Evolutionary conservation across 331 rosid species (phyloP).

Genomic region (Quercus lobata): DNA sequence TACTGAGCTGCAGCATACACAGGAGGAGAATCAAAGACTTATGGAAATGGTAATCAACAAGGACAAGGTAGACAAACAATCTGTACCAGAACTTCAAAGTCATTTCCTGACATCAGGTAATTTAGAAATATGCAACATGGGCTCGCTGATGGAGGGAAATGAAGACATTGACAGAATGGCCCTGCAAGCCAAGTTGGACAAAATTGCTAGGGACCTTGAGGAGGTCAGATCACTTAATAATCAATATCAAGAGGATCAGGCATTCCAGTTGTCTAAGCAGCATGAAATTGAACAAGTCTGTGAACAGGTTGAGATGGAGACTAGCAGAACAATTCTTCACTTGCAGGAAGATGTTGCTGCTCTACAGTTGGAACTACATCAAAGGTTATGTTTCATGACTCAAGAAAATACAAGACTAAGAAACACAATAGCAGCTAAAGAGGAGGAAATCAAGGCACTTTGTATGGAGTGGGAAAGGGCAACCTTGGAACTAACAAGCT

Average conservation of each 20-base stretch:
- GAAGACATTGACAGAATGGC: constrained; percentile 30
- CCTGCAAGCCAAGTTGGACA: constrained; percentile 61
- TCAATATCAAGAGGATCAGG: constrained; percentile 62
- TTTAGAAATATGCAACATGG: constrained; percentile 12
- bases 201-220: constrained; percentile 67
- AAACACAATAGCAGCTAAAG: constrained; percentile 57
- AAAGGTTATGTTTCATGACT: constrained; percentile 46
- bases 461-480: constrained; percentile 85
- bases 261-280: constrained; percentile 50
- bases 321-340: constrained; percentile 77
- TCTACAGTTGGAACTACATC: constrained; percentile 68
- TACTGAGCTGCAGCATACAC: background rate
- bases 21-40: constrained; percentile 13
- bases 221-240: constrained; percentile 54
- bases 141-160: constrained; percentile 14
- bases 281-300: constrained; percentile 59
- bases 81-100: background rate
- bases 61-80: constrained; percentile 4
- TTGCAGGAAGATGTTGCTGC: constrained; percentile 83
- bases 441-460: constrained; percentile 50
- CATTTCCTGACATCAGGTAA: background rate
- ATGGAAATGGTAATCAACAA: constrained; percentile 1
- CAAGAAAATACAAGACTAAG: constrained; percentile 65
- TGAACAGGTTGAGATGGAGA: constrained; percentile 93
- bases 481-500: constrained; percentile 67